phyloP scores from a whole-genome alignment of 2,329 filamentous ascomycete species.

The Alternaria brassicae region DNA sequence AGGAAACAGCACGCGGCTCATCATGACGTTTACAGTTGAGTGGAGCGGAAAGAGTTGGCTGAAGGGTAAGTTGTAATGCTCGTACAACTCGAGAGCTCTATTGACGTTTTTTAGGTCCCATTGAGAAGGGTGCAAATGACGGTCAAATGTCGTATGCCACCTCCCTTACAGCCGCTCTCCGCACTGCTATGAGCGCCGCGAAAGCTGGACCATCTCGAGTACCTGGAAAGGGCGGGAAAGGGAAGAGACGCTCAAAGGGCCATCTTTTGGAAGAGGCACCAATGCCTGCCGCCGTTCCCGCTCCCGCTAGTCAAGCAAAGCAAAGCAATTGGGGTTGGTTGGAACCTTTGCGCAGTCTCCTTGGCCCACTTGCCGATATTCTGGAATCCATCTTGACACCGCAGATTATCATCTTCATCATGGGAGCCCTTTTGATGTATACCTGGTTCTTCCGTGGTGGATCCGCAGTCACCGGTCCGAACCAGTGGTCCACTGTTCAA shows the following conservation, averaged over 20 bases:
- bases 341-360: slow-evolving; percentile 75
- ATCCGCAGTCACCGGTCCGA: slow-evolving; percentile 41
- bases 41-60: slow-evolving; percentile 99
- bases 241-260: slow-evolving; percentile 67
- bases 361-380: slow-evolving; percentile 74
- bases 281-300: slow-evolving; percentile 43
- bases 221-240: slow-evolving; percentile 55
- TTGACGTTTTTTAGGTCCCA: slow-evolving; percentile 69
- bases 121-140: slow-evolving; percentile 93
- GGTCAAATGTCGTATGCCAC: slow-evolving; percentile 85
- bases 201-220: slow-evolving; percentile 59
- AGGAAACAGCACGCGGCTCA: slow-evolving; percentile 81
- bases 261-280: slow-evolving; percentile 55
- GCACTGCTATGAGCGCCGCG: slow-evolving; percentile 72
- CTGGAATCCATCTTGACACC: slow-evolving; percentile 74
- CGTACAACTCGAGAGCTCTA: neutral
- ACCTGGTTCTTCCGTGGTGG: slow-evolving; percentile 46
- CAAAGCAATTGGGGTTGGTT: slow-evolving; percentile 73
- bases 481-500: slow-evolving; percentile 60
- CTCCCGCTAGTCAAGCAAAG: slow-evolving; percentile 35
- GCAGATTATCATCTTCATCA: slow-evolving; percentile 78
- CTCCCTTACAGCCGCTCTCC: slow-evolving; percentile 77
- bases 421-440: slow-evolving; percentile 63
- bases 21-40: slow-evolving; percentile 89
- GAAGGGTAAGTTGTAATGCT: slow-evolving; percentile 71